Base-by-base conservation (phyloP, 805 yeast species). In the Pichia rugopelliculosa region DNA sequence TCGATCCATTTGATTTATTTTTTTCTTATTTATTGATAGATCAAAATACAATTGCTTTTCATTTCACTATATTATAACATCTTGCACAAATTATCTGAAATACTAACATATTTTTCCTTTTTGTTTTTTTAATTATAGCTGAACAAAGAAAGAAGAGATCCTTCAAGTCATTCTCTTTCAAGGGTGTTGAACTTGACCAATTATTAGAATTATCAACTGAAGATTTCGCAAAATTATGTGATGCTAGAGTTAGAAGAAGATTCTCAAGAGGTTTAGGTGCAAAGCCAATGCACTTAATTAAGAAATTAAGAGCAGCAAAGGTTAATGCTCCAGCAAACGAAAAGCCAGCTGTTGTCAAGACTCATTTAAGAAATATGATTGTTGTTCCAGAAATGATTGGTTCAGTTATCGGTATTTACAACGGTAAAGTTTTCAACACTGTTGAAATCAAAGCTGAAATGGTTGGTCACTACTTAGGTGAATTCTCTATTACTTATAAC, bases 401-500 rank as follows among this genome's bases (percentile, higher is more conserved):
- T 73, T 88, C 97, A 56, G 95, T 91, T 62, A 83, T 93, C 65
- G 97, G 97, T 79, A 86, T 93, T 66, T 93, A 93, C 96, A 93
- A 93, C 84, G 99, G 99, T 80, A 93, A 93, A 82, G 87, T 80
- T 66, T 93, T 93, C 95, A 91, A 91, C 95, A 86, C 84, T 67
- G 96, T 93, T 74, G 99, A 93, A 77, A 79, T 93, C 77, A 89
- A 80, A 76, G 96, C 99, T 70, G 99, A 93, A 82, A 93, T 93
- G 99, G 90, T 91, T 72, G 98, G 99, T 73, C 96, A 91, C 86
- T 93, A 93, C 95, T 87, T 93, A 69, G 99, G 97, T 80, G 99
- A 93, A 82, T 93, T 93, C 88, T 91, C 99, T 69, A 93, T 93
- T 77, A 80, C 99, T 67, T 93, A 93, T 83, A 87, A 96, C 75